Base-by-base conservation (phyloP, 2,329 filamentous ascomycete species). In the Phoma sp. region DNA sequence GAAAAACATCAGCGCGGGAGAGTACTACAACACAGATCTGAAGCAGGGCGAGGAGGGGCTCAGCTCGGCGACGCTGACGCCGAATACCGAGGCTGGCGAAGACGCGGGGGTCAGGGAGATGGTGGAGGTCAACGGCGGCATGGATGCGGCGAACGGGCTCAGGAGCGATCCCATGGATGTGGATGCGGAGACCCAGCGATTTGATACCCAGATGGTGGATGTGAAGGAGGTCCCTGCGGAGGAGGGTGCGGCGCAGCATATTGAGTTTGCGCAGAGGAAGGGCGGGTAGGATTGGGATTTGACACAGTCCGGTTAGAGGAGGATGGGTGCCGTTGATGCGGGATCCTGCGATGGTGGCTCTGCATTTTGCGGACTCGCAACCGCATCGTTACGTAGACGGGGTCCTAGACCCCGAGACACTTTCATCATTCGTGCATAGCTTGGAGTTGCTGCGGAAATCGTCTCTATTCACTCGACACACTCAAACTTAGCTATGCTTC, bases 11-110 rank as follows among this genome's bases (percentile, higher is more conserved):
- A 62, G 56, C 43, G 61, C 67, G 11, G 52, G 56, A 36, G 47
- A 68, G 9, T 66, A 58, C 27, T 58, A 67, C 29, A 54, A 46
- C 25, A 53, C 44, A 6, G 55, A 55, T 23, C 43, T 37, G 33
- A 43, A 55, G 4, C 56, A 61, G 32, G 60, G 58, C 36, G 66
- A 62, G 2, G 18, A 18, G 1, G 61, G 58, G 14, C 41, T 68
- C 27, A 67, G 62, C 10, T 66, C 61, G 14, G 62, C 66, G 14
- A 75, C 72, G 8, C 47, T 74, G n/a, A 75, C 71, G 7, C 72
- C 72, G 3, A 69, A 72, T 13, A 72, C 70, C 1, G 70, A 73
- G 13, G 40, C 68, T 13, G 68, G 64, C 1, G 65, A 63, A 6
- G 57, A 47, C 2, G 35, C 46, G 2, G 59, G 53, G 7, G 54